These are phyloP conservation scores for Scenedesmus sp. DNA, from an alignment of 163 green algal species.

Conservation along the genomic window DNA sequence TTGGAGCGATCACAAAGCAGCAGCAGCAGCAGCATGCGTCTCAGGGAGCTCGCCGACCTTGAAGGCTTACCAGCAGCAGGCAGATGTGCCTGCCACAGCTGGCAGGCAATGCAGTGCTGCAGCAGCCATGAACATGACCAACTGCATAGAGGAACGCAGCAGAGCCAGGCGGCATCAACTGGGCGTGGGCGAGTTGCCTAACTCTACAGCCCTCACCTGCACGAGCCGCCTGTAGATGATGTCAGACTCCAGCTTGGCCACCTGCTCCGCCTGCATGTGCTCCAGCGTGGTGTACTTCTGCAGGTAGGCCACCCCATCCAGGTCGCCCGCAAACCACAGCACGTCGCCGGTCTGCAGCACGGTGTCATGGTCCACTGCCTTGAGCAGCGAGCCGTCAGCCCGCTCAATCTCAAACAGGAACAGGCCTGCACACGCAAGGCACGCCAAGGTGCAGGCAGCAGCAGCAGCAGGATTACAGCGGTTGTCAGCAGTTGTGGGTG, in stretches of 20 bases:
- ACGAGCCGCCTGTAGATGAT: slow-evolving; percentile 76
- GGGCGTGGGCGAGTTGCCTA: no score
- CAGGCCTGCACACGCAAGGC: slow-evolving; percentile 52
- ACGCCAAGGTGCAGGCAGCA: background rate
- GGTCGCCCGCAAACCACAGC: slow-evolving; percentile 78
- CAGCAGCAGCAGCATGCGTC: background rate
- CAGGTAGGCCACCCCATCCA: slow-evolving; percentile 71
- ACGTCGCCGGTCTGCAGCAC: slow-evolving; percentile 73
- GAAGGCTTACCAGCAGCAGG: no score
- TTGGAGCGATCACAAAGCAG: background rate
- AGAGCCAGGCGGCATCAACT: no score
- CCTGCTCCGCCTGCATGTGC: slow-evolving; percentile 73
- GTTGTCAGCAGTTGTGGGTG: background rate
- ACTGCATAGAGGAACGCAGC: no score
- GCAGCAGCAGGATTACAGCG: background rate
- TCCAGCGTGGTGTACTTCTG: slow-evolving; percentile 77
- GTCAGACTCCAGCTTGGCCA: slow-evolving; percentile 68
- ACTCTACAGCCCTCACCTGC: slow-evolving; percentile 59
- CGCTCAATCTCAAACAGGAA: slow-evolving; percentile 80
- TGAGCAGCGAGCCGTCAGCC: slow-evolving; percentile 50
- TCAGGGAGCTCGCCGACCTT: no score
- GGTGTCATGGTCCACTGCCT: slow-evolving; percentile 65
- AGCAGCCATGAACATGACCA: no score
- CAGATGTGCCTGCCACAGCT: background rate
- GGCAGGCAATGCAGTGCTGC: background rate